Evolutionary conservation across 1,284 basidiomycete species (phyloP), one percentile per base, ranked within the genome.

Genomic region (Puccinia horiana): DNA sequence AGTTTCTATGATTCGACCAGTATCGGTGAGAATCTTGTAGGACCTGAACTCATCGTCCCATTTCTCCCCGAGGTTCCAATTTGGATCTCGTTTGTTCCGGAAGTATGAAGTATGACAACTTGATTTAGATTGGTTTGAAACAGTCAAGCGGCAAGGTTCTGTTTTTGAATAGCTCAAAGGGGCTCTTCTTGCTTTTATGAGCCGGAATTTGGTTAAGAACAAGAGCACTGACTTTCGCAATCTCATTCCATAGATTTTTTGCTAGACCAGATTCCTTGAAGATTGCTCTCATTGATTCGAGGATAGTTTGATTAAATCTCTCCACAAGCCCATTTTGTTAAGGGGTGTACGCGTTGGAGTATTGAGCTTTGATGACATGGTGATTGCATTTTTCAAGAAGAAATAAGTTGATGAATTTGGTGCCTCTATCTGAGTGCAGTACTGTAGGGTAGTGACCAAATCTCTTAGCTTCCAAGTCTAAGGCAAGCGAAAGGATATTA

Each of bases 251-350:
- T 0, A 20, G 42, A 1, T 61, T 40, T 6, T 5, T 4, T 16
- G 35, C 1, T 26, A 76, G 12, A 1, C 56, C 56, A 12, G 54
- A 56, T 6, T 56, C 35, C 16, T 44, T 1, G 4, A 77, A 23
- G 8, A 77, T 40, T 3, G 35, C 23, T 35, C 42, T 3, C 32
- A 65, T 1, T 4, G 56, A 65, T 67, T 67, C 76, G 1, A 61
- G 32, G 42, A 76, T 56, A 4, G 49, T 76, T 14, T 32, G 9
- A 29, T 76, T 76, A 32, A 42, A 26, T 14, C 54, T 32, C n/a
- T 76, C 54, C 14, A 52, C 49, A n/a, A 58, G 37, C 9, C 52
- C 52, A n/a, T 76, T 76, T 26, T 76, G 74, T 42, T 77, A 61
- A 32, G 58, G 76, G 1, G 76, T 77, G 6, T 77, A 63, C 8